These are phyloP conservation scores for Penicillium concentricum DNA, from an alignment of 2,329 filamentous ascomycete genomes.

Conservation along the genomic window DNA sequence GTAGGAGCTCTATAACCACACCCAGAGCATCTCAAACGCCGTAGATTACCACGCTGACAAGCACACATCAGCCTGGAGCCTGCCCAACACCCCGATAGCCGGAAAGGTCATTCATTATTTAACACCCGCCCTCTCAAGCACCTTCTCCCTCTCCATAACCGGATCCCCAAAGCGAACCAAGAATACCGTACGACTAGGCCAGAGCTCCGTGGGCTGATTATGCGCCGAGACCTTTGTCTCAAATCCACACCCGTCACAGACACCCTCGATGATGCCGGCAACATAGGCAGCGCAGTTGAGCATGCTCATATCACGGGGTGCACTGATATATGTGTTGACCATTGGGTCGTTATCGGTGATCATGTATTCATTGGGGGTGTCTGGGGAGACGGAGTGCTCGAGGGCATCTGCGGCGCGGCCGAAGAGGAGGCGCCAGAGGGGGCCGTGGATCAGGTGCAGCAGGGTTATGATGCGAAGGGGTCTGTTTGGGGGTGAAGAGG, in stretches of 20 bases:
- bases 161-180: constrained; percentile 88
- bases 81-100: neutral
- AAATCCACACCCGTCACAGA: constrained; percentile 91
- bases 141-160: constrained; percentile 87
- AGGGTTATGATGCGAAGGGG: constrained; percentile 87
- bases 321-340: constrained; percentile 89
- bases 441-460: constrained; percentile 91
- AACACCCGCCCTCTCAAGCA: constrained; percentile 62
- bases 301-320: constrained; percentile 93
- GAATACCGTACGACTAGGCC: constrained; percentile 95
- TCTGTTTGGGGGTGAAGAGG: constrained; percentile 66
- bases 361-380: constrained; percentile 95
- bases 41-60: neutral
- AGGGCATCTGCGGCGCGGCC: constrained; percentile 85
- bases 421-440: constrained; percentile 90
- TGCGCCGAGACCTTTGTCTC: constrained; percentile 88
- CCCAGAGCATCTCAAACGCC: neutral
- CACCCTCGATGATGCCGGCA: constrained; percentile 90
- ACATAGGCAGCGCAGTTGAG: constrained; percentile 96
- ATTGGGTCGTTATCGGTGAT: constrained; percentile 97
- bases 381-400: constrained; percentile 78
- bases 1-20: neutral
- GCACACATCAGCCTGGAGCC: neutral
- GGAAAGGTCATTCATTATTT: constrained; percentile 32
- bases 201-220: constrained; percentile 73